These are phyloP conservation scores for Solanum medicagineum DNA, from an alignment of 257 asterid species.

Conservation along the genomic window DNA sequence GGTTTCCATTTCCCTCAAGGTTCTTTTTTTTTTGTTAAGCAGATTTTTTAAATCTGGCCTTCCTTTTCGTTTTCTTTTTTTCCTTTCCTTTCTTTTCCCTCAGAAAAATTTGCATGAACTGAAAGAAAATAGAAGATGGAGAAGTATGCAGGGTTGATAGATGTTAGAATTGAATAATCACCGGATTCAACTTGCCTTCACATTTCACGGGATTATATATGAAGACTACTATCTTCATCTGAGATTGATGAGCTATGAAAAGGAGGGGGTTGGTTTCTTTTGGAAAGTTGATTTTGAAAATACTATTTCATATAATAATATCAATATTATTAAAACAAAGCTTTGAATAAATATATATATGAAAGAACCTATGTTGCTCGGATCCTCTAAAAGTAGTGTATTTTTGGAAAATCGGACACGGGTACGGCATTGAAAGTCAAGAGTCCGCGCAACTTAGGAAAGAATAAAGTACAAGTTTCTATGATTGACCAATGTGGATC, in stretches of 20 bases:
- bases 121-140: background rate
- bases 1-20: background rate
- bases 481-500: background rate
- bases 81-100: background rate
- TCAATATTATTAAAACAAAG: background rate
- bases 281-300: background rate
- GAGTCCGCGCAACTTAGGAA: background rate
- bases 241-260: background rate
- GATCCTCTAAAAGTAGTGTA: too few species aligned
- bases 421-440: too few species aligned
- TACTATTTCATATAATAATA: background rate
- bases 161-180: background rate
- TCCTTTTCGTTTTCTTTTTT: background rate
- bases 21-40: background rate
- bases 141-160: background rate
- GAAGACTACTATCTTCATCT: background rate
- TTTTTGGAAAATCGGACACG: too few species aligned
- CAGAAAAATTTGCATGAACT: background rate
- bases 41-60: background rate
- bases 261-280: background rate
- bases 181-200: background rate
- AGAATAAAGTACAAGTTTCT: background rate
- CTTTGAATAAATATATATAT: background rate
- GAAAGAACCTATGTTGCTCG: too few species aligned
- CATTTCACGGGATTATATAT: background rate